phyloP scores from a whole-genome alignment of 768 basidiomycete genomes.

The Strobilomyces echinocephalus region DNA sequence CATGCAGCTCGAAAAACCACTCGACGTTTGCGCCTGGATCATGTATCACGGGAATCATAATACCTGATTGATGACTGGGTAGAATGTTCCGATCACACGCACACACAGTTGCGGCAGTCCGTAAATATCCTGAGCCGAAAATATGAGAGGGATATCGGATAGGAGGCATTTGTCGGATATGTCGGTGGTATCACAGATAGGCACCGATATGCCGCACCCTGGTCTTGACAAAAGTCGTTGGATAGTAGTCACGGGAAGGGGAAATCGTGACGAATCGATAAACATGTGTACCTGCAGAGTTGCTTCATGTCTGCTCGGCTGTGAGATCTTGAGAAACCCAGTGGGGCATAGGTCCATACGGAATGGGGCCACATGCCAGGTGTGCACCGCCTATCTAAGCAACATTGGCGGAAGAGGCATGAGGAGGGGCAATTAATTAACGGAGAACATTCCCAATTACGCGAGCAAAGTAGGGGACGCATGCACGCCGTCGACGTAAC shows the following conservation, averaged over 20 bases:
- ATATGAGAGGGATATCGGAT: conserved; percentile 7
- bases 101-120: conserved; percentile 6
- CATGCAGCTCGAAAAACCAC: conserved; percentile 16
- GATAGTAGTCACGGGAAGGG: conserved; percentile 17
- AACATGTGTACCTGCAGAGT: conserved; percentile 4
- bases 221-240: conserved; percentile 10
- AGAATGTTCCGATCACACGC: conserved; percentile 19
- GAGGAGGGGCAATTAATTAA: conserved; percentile 13
- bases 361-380: conserved; percentile 1
- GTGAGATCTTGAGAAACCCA: conserved; percentile 17
- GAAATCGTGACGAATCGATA: conserved; percentile 8
- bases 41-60: conserved; percentile 20
- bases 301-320: conserved; percentile 2
- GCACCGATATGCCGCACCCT: conserved; percentile 17
- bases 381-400: conserved; percentile 5
- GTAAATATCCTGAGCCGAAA: conserved; percentile 1
- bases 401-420: neutral
- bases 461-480: conserved; percentile 12
- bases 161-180: conserved; percentile 20
- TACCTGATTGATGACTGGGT: conserved; percentile 12
- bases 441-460: conserved; percentile 15
- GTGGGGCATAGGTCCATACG: conserved; percentile 4
- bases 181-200: conserved; percentile 19
- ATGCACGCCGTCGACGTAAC: conserved; percentile 28
- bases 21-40: conserved; percentile 12